Evolutionary conservation across 441 rosid species (phyloP).

Genomic region (Populus tomentosa): DNA sequence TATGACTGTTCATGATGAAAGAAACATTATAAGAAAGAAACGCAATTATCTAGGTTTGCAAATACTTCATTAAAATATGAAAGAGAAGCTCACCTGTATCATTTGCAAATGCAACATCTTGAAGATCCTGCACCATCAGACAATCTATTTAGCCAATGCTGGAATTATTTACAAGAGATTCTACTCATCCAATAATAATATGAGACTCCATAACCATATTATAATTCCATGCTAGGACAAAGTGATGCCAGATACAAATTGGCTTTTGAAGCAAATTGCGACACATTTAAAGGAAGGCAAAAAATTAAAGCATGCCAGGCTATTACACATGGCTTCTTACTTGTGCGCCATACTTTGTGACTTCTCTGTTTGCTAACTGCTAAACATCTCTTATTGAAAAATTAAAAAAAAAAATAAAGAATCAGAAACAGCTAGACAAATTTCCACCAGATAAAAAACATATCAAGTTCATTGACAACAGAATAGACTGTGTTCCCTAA

Average conservation of each 20-base stretch:
- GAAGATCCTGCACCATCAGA: slow-evolving; percentile 63
- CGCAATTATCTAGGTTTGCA: background rate
- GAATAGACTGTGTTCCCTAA: background rate
- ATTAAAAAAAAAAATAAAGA: background rate
- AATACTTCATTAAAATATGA: background rate
- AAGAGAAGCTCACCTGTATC: slow-evolving; percentile 66
- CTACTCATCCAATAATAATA: background rate
- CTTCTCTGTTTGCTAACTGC: too few relatives aligned
- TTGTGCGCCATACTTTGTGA: background rate
- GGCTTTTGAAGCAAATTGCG: background rate
- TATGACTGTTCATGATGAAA: background rate
- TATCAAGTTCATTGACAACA: background rate
- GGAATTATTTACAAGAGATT: background rate
- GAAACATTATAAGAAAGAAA: background rate
- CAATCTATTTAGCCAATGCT: slow-evolving; percentile 5
- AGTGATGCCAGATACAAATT: background rate
- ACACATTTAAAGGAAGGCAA: background rate
- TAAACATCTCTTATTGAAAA: background rate
- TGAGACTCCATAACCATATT: background rate
- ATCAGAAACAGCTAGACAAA: background rate
- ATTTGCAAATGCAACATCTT: slow-evolving; percentile 38
- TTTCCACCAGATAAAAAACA: background rate
- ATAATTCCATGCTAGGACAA: background rate
- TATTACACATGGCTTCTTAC: background rate
- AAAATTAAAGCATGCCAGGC: background rate